These are phyloP conservation scores for Lindgomyces ingoldianus DNA, from an alignment of 495 filamentous ascomycete species.

Conservation along the genomic window DNA sequence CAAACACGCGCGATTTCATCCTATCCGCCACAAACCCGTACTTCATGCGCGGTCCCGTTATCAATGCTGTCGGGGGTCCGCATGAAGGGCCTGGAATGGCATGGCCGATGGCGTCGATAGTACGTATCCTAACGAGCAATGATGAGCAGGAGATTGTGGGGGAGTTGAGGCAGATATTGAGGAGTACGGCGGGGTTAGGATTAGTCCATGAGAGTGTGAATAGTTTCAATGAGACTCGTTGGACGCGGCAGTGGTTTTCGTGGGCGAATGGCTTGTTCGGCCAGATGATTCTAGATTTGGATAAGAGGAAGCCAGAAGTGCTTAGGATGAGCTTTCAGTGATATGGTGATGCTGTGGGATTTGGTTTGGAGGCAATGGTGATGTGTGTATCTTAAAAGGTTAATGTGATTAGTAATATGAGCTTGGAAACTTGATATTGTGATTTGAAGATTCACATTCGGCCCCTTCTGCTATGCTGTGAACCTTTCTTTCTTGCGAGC, in stretches of 20 bases:
- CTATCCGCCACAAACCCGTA: conserved; percentile 58
- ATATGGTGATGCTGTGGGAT: background rate
- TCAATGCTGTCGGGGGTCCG: conserved; percentile 58
- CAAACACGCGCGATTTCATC: conserved; percentile 53
- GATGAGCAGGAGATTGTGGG: conserved; percentile 55
- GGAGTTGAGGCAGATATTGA: conserved; percentile 52
- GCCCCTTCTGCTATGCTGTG: too few species aligned
- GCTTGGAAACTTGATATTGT: background rate
- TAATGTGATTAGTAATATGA: too few species aligned
- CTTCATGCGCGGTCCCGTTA: conserved; percentile 56
- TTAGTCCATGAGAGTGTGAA: conserved; percentile 65
- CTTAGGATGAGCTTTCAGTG: conserved; percentile 47
- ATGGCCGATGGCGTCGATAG: conserved; percentile 63
- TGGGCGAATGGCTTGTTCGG: conserved; percentile 75
- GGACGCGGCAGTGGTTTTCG: conserved; percentile 68
- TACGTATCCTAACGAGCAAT: conserved; percentile 57
- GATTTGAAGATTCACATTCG: background rate
- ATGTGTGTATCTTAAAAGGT: too few species aligned
- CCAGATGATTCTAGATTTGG: conserved; percentile 63
- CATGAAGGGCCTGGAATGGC: conserved; percentile 58
- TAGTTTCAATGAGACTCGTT: conserved; percentile 51
- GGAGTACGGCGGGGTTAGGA: conserved; percentile 58
- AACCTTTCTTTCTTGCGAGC: too few species aligned
- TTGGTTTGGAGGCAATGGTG: background rate
- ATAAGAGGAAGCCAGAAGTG: conserved; percentile 51